These are phyloP conservation scores for Vicia sativa DNA, from an alignment of 306 rosid genomes.

Conservation along the genomic window DNA sequence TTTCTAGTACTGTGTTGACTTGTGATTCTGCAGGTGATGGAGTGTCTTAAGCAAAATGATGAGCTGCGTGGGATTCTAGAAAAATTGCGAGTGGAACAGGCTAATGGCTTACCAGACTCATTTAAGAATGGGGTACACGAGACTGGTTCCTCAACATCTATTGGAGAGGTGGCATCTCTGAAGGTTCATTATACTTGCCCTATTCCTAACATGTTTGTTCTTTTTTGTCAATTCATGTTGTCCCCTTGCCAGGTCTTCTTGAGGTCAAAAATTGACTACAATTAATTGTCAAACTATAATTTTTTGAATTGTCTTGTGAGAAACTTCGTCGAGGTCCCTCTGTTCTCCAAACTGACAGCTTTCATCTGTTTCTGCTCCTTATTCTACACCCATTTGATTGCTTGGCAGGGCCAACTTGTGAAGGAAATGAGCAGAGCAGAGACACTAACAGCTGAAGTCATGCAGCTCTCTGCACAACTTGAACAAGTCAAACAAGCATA, in stretches of 20 bases:
- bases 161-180: slow-evolving; percentile 66
- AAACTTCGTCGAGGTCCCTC: slow-evolving; percentile 31
- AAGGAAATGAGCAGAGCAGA: slow-evolving; percentile 88
- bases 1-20: slow-evolving; percentile 12
- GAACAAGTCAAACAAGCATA: slow-evolving; percentile 88
- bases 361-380: slow-evolving; percentile 10
- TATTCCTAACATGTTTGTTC: slow-evolving; percentile 13
- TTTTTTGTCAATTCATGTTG: slow-evolving; percentile 27
- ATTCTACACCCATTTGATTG: slow-evolving; percentile 28
- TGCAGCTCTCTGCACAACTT: slow-evolving; percentile 88
- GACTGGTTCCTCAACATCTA: slow-evolving; percentile 46
- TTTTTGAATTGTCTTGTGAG: slow-evolving; percentile 15
- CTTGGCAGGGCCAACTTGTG: slow-evolving; percentile 67
- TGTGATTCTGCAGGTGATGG: slow-evolving; percentile 69
- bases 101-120: slow-evolving; percentile 51
- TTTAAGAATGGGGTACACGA: slow-evolving; percentile 43
- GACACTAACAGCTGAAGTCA: slow-evolving; percentile 77
- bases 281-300: slow-evolving; percentile 10
- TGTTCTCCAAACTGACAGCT: slow-evolving; percentile 18
- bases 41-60: slow-evolving; percentile 88
- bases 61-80: slow-evolving; percentile 77
- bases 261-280: slow-evolving; percentile 11
- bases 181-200: slow-evolving; percentile 63
- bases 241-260: slow-evolving; percentile 9
- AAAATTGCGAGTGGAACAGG: slow-evolving; percentile 69